Conservation (phyloP, 768 basidiomycete species). For the Floccularia luteovirens region DNA sequence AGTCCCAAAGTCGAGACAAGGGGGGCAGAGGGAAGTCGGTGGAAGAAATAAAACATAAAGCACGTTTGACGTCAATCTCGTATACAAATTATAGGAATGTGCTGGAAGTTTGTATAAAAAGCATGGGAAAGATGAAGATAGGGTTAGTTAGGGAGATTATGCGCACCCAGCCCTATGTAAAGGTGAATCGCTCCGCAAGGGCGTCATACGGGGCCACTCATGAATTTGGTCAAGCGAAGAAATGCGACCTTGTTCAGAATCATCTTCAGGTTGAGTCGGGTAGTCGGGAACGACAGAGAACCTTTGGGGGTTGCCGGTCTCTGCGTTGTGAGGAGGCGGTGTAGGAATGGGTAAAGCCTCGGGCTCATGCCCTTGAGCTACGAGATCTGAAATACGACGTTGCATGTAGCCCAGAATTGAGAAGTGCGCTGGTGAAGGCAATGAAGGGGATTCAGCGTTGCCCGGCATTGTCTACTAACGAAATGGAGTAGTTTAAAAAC, state of each 20-base stretch:
- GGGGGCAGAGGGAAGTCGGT: no score
- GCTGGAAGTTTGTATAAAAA: conserved; percentile 1
- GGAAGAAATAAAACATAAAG: no score
- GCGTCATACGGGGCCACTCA: conserved; percentile 12
- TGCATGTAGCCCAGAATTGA: conserved; percentile 19
- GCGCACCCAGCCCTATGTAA: conserved; percentile 53
- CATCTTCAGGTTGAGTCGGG: no score
- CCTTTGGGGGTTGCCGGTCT: not conserved
- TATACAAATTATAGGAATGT: not conserved
- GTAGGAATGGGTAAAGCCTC: conserved; percentile 7
- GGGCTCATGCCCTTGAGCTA: conserved; percentile 10
- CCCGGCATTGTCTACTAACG: no score
- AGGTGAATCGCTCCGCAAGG: conserved; percentile 25
- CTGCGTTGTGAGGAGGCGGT: not conserved
- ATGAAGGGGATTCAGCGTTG: not conserved
- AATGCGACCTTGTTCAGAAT: no score
- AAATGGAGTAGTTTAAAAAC: not conserved
- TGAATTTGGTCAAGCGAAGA: not conserved
- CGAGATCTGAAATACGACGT: conserved; percentile 17
- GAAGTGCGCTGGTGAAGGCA: conserved; percentile 4
- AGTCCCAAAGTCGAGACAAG: no score
- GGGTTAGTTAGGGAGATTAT: conserved; percentile 15
- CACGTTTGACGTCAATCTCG: not conserved
- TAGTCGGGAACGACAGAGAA: no score
- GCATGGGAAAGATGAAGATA: conserved; percentile 1